Percentiles rank a stretch among this genome's conserved stretches.
phyloP scores from a whole-genome alignment of 495 filamentous ascomycete genomes.

The Lasiosphaeria miniovina region DNA sequence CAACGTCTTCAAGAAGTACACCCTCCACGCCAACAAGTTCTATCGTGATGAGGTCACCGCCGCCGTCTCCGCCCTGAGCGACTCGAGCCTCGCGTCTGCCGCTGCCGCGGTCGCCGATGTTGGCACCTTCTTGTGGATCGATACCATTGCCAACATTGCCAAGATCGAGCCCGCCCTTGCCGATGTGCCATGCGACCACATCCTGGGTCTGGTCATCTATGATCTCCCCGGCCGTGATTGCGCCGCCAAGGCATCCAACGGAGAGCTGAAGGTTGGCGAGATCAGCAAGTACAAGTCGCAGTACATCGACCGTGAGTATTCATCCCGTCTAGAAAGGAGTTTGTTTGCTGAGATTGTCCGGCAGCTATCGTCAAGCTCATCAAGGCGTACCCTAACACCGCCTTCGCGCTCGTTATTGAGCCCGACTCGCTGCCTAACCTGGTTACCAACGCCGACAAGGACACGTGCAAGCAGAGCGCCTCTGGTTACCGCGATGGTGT shows the following conservation, averaged over 20 bases:
- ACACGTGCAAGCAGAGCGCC: conserved; percentile 62
- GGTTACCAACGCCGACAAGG: conserved; percentile 66
- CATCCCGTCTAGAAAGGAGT: conserved; percentile 16
- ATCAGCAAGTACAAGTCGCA: conserved; percentile 62
- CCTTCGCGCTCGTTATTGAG: conserved; percentile 59
- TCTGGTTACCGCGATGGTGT: conserved; percentile 65
- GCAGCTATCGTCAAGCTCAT: conserved; percentile 55
- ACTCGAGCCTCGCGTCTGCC: conserved; percentile 33
- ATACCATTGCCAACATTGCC: conserved; percentile 58
- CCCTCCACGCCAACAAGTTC: conserved; percentile 55
- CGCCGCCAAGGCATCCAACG: conserved; percentile 72
- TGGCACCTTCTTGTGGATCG: conserved; percentile 69
- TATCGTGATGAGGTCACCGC: conserved; percentile 53
- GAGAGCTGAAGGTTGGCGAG: conserved; percentile 65
- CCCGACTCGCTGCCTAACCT: conserved; percentile 80
- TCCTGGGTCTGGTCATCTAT: conserved; percentile 68
- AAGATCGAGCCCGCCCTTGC: conserved; percentile 54
- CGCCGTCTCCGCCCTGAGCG: conserved; percentile 42
- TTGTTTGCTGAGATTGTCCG: conserved; percentile 33
- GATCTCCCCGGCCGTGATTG: conserved; percentile 77
- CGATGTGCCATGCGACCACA: conserved; percentile 55
- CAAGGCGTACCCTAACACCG: conserved; percentile 52
- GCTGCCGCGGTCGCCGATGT: conserved; percentile 59
- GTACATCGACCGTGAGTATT: conserved; percentile 62
- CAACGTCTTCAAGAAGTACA: conserved; percentile 54